Percentiles rank a stretch among this genome's conserved stretches.
phyloP scores from a whole-genome alignment of 108 stramenopile genomes.

The Discostella pseudostelligera region DNA sequence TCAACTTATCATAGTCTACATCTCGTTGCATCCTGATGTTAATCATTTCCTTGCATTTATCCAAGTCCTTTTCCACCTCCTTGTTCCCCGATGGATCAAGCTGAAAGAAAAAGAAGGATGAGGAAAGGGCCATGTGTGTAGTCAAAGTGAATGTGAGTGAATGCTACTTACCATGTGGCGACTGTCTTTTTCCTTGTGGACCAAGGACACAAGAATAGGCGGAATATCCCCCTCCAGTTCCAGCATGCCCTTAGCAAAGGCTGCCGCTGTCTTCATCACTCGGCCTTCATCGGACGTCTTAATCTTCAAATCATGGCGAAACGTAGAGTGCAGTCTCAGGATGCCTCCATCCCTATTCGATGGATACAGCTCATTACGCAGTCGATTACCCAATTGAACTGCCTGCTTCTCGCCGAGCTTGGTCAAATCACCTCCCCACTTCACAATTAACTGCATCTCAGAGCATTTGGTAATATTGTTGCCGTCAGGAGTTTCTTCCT shows the following conservation, averaged over 20 bases:
- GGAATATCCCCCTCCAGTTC: slow-evolving; percentile 98
- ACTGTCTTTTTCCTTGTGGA: slow-evolving; percentile 90
- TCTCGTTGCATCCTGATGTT: slow-evolving; percentile 82
- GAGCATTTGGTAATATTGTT: slow-evolving; percentile 45
- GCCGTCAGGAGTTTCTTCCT: slow-evolving; percentile 49
- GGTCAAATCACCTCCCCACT: slow-evolving; percentile 99
- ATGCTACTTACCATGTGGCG: slow-evolving; percentile 22
- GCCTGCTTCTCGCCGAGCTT: slow-evolving; percentile 93
- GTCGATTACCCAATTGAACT: slow-evolving; percentile 84
- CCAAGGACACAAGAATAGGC: slow-evolving; percentile 95
- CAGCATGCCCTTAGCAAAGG: slow-evolving; percentile 84
- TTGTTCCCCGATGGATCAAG: slow-evolving; percentile 95
- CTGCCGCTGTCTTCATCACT: slow-evolving; percentile 98
- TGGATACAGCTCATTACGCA: slow-evolving; percentile 91
- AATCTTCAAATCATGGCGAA: slow-evolving; percentile 98
- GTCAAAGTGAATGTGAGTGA: slow-evolving; percentile 13
- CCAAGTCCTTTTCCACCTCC: slow-evolving; percentile 88
- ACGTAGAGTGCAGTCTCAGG: slow-evolving; percentile 96
- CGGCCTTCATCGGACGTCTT: slow-evolving; percentile 97
- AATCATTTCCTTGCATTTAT: slow-evolving; percentile 81
- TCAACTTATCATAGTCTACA: slow-evolving; percentile 62
- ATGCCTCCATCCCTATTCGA: slow-evolving; percentile 75
- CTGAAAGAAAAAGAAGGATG: slow-evolving; percentile 31
- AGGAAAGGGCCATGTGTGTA: slow-evolving; percentile 15
- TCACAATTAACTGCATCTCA: slow-evolving; percentile 91